Evolutionary conservation across 768 basidiomycete genomes (phyloP), one percentile per base, ranked within the genome.

Genomic region (Favolaschia claudopus): DNA sequence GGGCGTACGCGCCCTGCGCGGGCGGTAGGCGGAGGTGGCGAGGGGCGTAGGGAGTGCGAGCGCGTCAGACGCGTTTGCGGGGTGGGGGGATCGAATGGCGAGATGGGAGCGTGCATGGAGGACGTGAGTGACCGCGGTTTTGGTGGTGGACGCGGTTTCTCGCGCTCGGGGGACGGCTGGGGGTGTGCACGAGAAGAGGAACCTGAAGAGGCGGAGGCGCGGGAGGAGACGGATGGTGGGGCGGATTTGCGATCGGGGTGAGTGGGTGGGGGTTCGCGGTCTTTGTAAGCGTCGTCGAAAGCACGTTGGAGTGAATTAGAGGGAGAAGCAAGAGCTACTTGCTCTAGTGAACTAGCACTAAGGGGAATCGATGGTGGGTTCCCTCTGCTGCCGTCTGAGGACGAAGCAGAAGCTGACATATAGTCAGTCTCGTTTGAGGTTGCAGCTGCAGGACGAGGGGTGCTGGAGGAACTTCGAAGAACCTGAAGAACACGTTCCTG

Each of bases 401-500:
- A 63, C 1, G 64, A 61, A 4, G n/a, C n/a, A n/a, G n/a, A n/a
- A n/a, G 64, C 58, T 0, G 63, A 65, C 12, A 49, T 8, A 7
- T 63, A 55, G 33, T 56, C 37, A 14, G 52, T 46, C 9, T 55
- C 42, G 33, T n/a, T n/a, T n/a, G 45, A 20, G n/a, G 31, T n/a
- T n/a, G 49, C 25, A 36, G 33, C 49, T 44, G 58, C 53, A 7
- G 58, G 57, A 24, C 45, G 56, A 34, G 51, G 54, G 19, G 57
- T 63, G 31, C 31, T 55, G 28, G 80, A 76, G 36, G 85, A 85
- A 63, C 87, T 88, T 72, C 88, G 89, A 29, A 93, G 77, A 12
- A 93, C 86, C 70, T 87, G 84, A 58, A 91, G 75, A 19, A 91
- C 82, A 10, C 91, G 79, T 68, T 89, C 88, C 62, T 85, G 83